Conservation (phyloP, 2,329 filamentous ascomycete species). For the Exserohilum rostratum region DNA sequence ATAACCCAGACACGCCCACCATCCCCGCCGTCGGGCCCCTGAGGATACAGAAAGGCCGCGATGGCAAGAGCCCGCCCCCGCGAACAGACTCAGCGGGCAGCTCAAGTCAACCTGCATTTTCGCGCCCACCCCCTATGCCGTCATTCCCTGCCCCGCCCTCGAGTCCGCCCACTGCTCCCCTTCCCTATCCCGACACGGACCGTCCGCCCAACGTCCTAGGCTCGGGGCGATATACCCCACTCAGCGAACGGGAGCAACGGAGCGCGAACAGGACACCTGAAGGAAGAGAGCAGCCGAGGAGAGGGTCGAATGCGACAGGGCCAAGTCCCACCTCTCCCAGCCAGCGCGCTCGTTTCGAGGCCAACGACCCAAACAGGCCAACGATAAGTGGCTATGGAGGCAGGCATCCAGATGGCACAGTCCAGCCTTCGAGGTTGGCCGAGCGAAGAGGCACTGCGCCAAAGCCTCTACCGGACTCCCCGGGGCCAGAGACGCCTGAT, state of each 20-base stretch:
- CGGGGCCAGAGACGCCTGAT: slow-evolving; percentile 75
- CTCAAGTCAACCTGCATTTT: slow-evolving; percentile 51
- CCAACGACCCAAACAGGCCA: slow-evolving; percentile 56
- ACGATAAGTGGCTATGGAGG: slow-evolving; percentile 54
- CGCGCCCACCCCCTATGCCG: slow-evolving; percentile 57
- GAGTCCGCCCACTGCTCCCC: slow-evolving; percentile 54
- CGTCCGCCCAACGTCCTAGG: slow-evolving; percentile 34
- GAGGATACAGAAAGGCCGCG: slow-evolving; percentile 77
- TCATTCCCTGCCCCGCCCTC: slow-evolving; percentile 66
- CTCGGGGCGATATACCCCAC: slow-evolving; percentile 43
- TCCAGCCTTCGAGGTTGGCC: slow-evolving; percentile 68
- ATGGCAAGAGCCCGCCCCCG: slow-evolving; percentile 60
- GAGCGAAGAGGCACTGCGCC: slow-evolving; percentile 83
- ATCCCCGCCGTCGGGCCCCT: slow-evolving; percentile 83
- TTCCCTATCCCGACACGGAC: slow-evolving; percentile 55
- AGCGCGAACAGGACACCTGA: slow-evolving; percentile 44
- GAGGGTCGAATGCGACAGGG: slow-evolving; percentile 39
- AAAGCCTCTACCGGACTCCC: slow-evolving; percentile 82
- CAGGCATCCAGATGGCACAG: slow-evolving; percentile 37
- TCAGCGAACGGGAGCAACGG: slow-evolving; percentile 45
- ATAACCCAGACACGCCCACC: slow-evolving; percentile 72
- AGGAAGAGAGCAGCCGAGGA: slow-evolving; percentile 35
- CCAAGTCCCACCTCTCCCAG: slow-evolving; percentile 38
- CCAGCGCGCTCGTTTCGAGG: slow-evolving; percentile 53
- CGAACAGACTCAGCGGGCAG: slow-evolving; percentile 69